Base-by-base conservation (phyloP, 352 stramenopile species). In the Phytophthora boehmeriae region DNA sequence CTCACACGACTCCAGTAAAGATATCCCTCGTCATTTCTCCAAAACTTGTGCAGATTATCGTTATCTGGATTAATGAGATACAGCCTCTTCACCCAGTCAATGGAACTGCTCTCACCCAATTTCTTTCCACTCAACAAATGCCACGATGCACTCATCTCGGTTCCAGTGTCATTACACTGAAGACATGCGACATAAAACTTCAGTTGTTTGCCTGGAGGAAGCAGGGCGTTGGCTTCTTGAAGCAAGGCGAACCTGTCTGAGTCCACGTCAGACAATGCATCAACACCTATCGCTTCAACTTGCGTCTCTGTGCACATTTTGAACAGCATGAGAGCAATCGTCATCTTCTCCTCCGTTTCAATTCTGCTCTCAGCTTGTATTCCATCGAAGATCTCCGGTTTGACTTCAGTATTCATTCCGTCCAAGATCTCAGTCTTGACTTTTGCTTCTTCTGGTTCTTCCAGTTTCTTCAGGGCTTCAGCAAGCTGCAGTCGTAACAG, bases 281-380 rank as follows among this genome's bases (percentile, higher is more conserved):
- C 35, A 19, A 32, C 25, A 5, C 45, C 54, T 39, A 32, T 52
- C 42, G n/a, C 32, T 17, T 62, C 54, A 16, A 61, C 36, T 2
- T 38, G 1, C 28, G 8, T 3, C 1, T 23, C 49, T 43, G 14
- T 8, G 28, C 23, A 54, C 20, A 35, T 35, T 25, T 36, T 36
- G 38, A 45, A 55, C 2, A 62, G 54, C 35, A 62, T 48, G n/a
- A 62, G 17, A n/a, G 54, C 44, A 34, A 62, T 9, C 23, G 41
- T 42, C 14, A 13, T 14, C 5, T 9, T 47, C 5, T 36, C 32
- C 10, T 30, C 44, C 20, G 9, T 19, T 47, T 22, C 19, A 25
- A 11, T 14, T 8, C 16, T 19, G 0, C 11, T 22, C 11, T 22
- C 41, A n/a, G n/a, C n/a, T n/a, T n/a, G n/a, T n/a, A n/a, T n/a